Base-by-base conservation (phyloP, 2,329 filamentous ascomycete genomes). In the Xylariaceae sp. region DNA sequence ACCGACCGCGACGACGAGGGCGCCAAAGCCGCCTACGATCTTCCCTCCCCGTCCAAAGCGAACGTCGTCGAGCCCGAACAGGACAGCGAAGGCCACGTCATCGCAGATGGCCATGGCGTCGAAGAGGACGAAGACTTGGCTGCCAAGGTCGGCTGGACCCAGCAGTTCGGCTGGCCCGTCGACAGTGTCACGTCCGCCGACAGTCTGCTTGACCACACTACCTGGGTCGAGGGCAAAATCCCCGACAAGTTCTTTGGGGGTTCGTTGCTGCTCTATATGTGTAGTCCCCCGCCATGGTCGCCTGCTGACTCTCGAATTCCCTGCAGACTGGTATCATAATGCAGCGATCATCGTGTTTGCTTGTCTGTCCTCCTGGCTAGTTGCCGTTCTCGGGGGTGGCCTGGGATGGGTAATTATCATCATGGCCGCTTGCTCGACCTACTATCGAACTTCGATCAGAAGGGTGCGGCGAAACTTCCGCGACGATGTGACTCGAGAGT, bases 291-390 rank as follows among this genome's bases (percentile, higher is more conserved):
- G 6, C 3, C 32, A 12, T 4, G 9, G 11, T 6, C 18, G 27
- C n/a, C 18, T 29, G n/a, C 31, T 31, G 25, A 39, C 33, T 19
- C 32, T 37, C 31, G 31, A 36, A 40, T 30, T 30, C 31, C 37
- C 16, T 39, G 32, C 44, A 86, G 88, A 96, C 58, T 98, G 92
- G 92, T 98, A 96, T 59, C 89, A 98, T 60, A 98, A 98, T 59
- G 80, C 89, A 3, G 92, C 70, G n/a, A 67, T 98, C 41, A 95
- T 98, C 54, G 71, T 90, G 45, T 95, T 98, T 55, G 87, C 90
- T 32, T 95, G 88, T 55, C 67, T 98, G 33, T 68, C 77, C 19
- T 94, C 90, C 15, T 98, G 90, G 89, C 70, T 94, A 4, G 71
- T 95, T 23, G 90, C 89, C 19, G 70, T 90, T 14, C 68, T 98